Percentiles rank a stretch among this genome's conserved stretches.
Conservation (phyloP, 2,329 filamentous ascomycete species). For the Alternaria metachromatica region DNA sequence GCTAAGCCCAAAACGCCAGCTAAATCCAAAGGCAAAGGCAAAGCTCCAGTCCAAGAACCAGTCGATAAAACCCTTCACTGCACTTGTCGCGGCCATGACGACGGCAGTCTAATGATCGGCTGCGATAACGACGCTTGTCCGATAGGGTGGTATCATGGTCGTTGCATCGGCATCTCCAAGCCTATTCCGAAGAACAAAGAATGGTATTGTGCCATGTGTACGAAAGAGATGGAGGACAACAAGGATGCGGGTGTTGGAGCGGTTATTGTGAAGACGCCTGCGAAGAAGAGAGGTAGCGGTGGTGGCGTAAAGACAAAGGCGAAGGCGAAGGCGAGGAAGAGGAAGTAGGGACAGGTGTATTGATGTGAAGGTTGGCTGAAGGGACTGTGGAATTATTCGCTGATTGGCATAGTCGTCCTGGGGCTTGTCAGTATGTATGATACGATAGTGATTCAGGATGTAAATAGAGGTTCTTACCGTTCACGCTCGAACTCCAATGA, state of each 20-base stretch:
- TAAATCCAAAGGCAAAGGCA: neutral
- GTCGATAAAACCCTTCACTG: neutral
- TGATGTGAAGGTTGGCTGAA: neutral
- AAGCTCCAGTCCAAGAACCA: neutral
- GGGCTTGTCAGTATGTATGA: neutral
- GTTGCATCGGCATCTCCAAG: conserved; percentile 3
- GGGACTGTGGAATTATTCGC: neutral
- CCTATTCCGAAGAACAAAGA: neutral
- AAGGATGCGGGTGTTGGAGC: neutral
- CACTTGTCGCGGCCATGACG: conserved; percentile 7
- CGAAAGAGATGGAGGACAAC: neutral
- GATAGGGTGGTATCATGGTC: conserved; percentile 8
- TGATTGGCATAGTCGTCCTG: neutral
- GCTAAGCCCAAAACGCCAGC: neutral
- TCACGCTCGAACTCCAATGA: neutral
- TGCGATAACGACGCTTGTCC: conserved; percentile 10
- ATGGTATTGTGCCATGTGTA: conserved; percentile 9
- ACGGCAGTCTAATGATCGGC: conserved; percentile 7
- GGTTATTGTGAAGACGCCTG: neutral
- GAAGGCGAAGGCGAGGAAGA: neutral
- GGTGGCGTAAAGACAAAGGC: neutral
- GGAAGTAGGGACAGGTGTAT: neutral
- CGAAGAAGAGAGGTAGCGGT: neutral
- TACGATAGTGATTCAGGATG: neutral
- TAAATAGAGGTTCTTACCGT: neutral